Evolutionary conservation across 169 alveolate genomes (phyloP), one percentile per base, ranked within the genome.

Genomic region (Blepharisma undulans): DNA sequence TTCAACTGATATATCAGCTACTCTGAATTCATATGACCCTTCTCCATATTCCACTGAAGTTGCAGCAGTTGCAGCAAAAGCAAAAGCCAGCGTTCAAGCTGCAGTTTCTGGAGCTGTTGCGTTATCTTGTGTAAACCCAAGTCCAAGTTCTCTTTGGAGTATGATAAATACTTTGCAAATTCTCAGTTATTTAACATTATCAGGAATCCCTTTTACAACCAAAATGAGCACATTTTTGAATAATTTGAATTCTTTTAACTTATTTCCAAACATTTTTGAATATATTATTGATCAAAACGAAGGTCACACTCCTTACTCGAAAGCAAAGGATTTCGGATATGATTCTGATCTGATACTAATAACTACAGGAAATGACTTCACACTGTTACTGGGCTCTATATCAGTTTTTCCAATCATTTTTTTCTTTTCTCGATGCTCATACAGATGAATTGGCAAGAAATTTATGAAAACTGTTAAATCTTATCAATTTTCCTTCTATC

Each of bases 301-400:
- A 36, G 89, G 89, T 18, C 12, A 82, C 14, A 32, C 86, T 60
- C 89, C 29, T 10, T 29, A 29, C 27, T 60, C 89, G 8, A 18
- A 33, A 36, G 89, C 89, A 21, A 22, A 48, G 10, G 89, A 82
- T 7, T 82, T 82, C 7, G 89, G 89, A 82, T 48, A 14, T 22
- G 76, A 32, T 19, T 22, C 89, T 25, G 34, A 82, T 48, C 36
- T 33, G 5, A 48, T 82, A 7, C 10, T 82, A 3, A 32, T 82
- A 25, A 82, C 32, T 7, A 10, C 7, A 4, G 89, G 89, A 1
- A 60, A 33, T 32, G 76, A 82, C 14, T 74, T 74, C 7, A 74
- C 81, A 27, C 30, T 74, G 7, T 10, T 74, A 2, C 10, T 72
- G 10, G 29, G 29, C 16, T 25, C 36, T 29, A 16, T 72, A 25